These are phyloP conservation scores for Pseudogymnoascus sp. DNA, from an alignment of 2,329 filamentous ascomycete genomes.

Conservation along the genomic window DNA sequence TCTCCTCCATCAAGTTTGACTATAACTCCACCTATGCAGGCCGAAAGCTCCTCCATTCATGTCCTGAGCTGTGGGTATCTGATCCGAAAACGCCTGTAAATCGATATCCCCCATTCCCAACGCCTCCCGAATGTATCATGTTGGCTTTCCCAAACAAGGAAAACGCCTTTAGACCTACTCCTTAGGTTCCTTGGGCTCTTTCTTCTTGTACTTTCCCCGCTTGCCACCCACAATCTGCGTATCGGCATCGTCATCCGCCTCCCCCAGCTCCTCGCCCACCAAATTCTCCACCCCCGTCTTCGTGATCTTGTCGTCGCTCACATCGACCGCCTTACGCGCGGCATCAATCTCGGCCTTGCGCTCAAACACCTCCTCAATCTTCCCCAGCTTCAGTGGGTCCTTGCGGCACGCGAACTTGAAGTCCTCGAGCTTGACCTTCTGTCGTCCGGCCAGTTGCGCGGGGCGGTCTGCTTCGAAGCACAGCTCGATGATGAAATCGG, in stretches of 20 bases:
- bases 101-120: background rate
- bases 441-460: conserved; percentile 77
- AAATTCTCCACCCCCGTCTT: conserved; percentile 38
- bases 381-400: conserved; percentile 77
- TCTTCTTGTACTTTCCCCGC: background rate
- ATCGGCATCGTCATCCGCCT: conserved; percentile 42
- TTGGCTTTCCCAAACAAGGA: background rate
- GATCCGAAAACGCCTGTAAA: conserved; percentile 2
- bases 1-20: background rate
- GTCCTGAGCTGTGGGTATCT: conserved; percentile 1
- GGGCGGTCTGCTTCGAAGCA: conserved; percentile 82
- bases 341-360: conserved; percentile 82
- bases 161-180: background rate
- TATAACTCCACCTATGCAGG: background rate
- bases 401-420: conserved; percentile 89
- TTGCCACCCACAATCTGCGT: conserved; percentile 18
- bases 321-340: conserved; percentile 66
- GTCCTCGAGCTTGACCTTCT: conserved; percentile 97
- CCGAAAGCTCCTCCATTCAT: background rate
- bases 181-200: conserved; percentile 9
- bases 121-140: background rate
- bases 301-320: conserved; percentile 55
- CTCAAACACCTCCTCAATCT: conserved; percentile 81
- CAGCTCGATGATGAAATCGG: conserved; percentile 91
- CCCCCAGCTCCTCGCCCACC: conserved; percentile 37